Base-by-base conservation (phyloP, 495 filamentous ascomycete genomes). In the Lasiosphaeria hispida region DNA sequence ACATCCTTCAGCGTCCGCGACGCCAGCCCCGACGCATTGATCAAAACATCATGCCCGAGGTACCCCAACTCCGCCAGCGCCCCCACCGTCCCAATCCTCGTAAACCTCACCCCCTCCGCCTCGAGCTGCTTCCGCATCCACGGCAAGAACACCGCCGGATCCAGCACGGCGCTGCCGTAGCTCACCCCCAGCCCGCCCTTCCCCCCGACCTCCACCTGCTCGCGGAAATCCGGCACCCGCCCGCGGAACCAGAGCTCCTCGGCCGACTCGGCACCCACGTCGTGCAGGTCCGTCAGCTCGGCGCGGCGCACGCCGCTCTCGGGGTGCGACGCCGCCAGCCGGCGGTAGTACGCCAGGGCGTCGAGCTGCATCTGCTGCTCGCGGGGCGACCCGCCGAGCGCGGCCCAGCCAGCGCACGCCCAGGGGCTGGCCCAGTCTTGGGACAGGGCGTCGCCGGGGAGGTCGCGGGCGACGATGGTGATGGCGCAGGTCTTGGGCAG, bases 301-400 rank as follows among this genome's bases (percentile, higher is more conserved):
- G 45, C 37, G 15, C 52, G n/a, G 0, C 47, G 42, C 17, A 57
- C 61, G 1, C 61, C 43, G 10, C 64, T 63, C 19, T 66, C 69
- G 0, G 67, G 64, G 52, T 68, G 34, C 5, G 48, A 15, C 13
- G 36, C 30, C 1, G 64, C 63, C 1, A 71, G 42, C 4, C 18
- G 10, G 39, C 61, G 65, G 10, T 57, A 45, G 35, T 39, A 47
- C 8, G 54, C 39, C 17, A 70, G 63, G 0, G 64, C 53, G 17
- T 63, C 57, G 1, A 68, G 56, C 40, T 71, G 70, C 59, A 69
- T 64, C 17, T 58, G 33, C 44, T 66, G 57, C 19, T 73, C 70
- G 38, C 42, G 55, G 0, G 64, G 58, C 4, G 57, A 48, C 9
- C 64, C 61, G 30, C 58, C 66, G 9, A 66, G 52, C 9, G 62